A percentile compares a stretch with the other conserved stretches of the same genome.
These are phyloP conservation scores for Eleusine coracana DNA, from an alignment of 176 grass and related monocot genomes.

Conservation along the genomic window DNA sequence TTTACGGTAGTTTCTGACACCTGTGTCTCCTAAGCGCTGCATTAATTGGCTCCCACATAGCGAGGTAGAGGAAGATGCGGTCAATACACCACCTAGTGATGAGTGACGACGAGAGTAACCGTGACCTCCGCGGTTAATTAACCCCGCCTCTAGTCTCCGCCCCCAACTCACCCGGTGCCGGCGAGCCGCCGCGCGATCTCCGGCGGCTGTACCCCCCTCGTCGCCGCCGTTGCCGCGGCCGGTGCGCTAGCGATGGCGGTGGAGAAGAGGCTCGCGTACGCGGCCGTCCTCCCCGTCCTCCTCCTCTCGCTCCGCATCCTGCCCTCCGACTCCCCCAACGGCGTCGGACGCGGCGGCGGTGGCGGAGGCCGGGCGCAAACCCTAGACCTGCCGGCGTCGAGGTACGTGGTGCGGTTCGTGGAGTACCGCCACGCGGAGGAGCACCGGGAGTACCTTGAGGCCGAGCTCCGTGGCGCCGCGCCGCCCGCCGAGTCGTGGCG, in stretches of 20 bases:
- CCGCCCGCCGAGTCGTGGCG: slow-evolving; percentile 47
- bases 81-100: not conserved
- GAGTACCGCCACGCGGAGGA: slow-evolving; percentile 61
- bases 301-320: slow-evolving; percentile 47
- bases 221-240: not conserved
- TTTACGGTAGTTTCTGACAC: not conserved
- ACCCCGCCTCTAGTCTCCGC: not conserved
- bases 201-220: slow-evolving; percentile 19
- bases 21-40: not conserved
- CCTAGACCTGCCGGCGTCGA: slow-evolving; percentile 30
- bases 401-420: slow-evolving; percentile 78
- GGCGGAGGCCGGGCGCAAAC: not conserved
- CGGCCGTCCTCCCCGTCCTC: slow-evolving; percentile 43
- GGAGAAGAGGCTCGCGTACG: slow-evolving; percentile 41
- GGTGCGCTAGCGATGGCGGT: not conserved
- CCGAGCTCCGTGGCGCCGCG: slow-evolving; percentile 33
- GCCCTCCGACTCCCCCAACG: slow-evolving; percentile 11
- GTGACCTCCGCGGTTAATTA: slow-evolving; percentile 28
- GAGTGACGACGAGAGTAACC: slow-evolving; percentile 14
- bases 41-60: not conserved
- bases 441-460: slow-evolving; percentile 73
- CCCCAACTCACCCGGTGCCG: slow-evolving; percentile 5
- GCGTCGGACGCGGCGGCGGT: not conserved
- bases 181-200: slow-evolving; percentile 44
- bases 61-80: not conserved